These are phyloP conservation scores for Vachellia pachyceras DNA, from an alignment of 306 rosid genomes.

Conservation along the genomic window DNA sequence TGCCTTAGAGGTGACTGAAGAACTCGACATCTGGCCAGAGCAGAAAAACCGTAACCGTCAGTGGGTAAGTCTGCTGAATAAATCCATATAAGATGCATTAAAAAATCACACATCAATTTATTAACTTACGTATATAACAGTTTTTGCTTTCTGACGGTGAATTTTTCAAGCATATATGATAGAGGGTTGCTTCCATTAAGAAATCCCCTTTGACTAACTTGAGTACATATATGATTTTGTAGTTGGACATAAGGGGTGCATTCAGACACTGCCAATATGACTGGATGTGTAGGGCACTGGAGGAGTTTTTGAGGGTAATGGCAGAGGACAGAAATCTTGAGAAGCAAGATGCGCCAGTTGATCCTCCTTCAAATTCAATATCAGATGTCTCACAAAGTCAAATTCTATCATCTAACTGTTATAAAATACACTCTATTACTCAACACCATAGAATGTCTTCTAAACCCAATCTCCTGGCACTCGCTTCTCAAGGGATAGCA, in stretches of 20 bases:
- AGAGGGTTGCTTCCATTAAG: not conserved
- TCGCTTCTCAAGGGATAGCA: slow-evolving; percentile 45
- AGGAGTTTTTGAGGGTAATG: slow-evolving; percentile 66
- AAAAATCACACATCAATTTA: not conserved
- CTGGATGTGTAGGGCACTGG: slow-evolving; percentile 84
- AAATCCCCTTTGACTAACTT: slow-evolving; percentile 23
- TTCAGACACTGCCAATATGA: slow-evolving; percentile 79
- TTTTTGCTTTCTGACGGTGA: slow-evolving; percentile 6
- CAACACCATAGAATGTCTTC: slow-evolving; percentile 52
- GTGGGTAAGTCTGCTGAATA: slow-evolving; percentile 60
- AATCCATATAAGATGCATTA: not conserved
- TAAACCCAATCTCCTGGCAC: slow-evolving; percentile 43
- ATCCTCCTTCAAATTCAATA: slow-evolving; percentile 30
- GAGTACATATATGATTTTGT: slow-evolving; percentile 18
- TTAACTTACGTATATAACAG: slow-evolving; percentile 4
- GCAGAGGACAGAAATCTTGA: slow-evolving; percentile 40
- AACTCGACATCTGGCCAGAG: slow-evolving; percentile 84
- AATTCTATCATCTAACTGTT: slow-evolving; percentile 46
- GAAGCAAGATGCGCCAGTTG: slow-evolving; percentile 29
- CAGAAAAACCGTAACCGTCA: slow-evolving; percentile 64
- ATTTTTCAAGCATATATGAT: slow-evolving; percentile 31
- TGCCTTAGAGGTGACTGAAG: slow-evolving; percentile 84
- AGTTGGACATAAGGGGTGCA: slow-evolving; percentile 71
- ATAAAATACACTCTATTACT: slow-evolving; percentile 45
- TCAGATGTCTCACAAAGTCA: slow-evolving; percentile 53